A percentile compares a stretch with the other conserved stretches of the same genome.
phyloP scores from a whole-genome alignment of 2,329 filamentous ascomycete genomes.

The Colletotrichum siamense region DNA sequence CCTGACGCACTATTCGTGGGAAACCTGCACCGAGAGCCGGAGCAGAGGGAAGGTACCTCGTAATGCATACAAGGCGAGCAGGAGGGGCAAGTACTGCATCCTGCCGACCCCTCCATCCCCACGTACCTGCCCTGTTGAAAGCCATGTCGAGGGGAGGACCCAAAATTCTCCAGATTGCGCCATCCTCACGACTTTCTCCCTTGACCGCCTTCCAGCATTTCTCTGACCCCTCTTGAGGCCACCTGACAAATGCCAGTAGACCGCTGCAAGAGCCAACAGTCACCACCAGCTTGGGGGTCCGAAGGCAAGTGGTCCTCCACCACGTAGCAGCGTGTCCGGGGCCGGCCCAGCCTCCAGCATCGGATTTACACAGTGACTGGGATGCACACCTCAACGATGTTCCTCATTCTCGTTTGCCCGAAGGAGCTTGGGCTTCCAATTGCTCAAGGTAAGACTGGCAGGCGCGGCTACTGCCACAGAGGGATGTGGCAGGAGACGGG shows the following conservation, averaged over 20 bases:
- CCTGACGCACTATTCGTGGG: slow-evolving; percentile 17
- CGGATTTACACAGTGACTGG: slow-evolving; percentile 11
- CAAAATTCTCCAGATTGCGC: slow-evolving; percentile 23
- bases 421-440: not conserved
- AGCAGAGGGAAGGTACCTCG: not conserved
- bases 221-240: not conserved
- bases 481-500: no score
- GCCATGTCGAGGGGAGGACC: not conserved
- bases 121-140: slow-evolving; percentile 17
- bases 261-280: not conserved
- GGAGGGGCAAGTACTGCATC: not conserved
- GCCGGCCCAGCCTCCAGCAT: not conserved
- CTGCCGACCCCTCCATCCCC: slow-evolving; percentile 13
- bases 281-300: not conserved
- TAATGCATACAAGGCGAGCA: not conserved
- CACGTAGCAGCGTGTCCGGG: not conserved
- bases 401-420: not conserved
- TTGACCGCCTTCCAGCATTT: slow-evolving; percentile 19
- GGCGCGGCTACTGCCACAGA: no score
- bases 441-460: no score
- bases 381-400: not conserved
- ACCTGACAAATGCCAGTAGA: not conserved
- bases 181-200: slow-evolving; percentile 14
- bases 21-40: slow-evolving; percentile 16
- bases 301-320: not conserved